A percentile compares a stretch with the other conserved stretches of the same genome.
Evolutionary conservation across 2,329 filamentous ascomycete species (phyloP).

Genomic region (Penicillium nordicum): DNA sequence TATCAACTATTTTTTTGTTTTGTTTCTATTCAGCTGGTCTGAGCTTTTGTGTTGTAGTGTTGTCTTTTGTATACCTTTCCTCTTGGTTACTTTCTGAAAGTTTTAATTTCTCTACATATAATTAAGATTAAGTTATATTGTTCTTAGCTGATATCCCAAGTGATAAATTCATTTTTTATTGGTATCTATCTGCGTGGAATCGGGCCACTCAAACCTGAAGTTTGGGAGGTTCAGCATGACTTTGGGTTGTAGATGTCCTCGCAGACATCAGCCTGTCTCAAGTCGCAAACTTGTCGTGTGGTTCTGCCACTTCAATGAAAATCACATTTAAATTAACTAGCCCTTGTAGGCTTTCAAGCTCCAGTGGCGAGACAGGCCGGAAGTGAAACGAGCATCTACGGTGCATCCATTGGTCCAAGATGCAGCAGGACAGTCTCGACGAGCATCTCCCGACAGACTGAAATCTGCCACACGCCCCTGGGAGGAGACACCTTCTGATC

Average conservation of each 20-base stretch:
- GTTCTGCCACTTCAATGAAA: no score
- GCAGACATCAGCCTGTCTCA: no score
- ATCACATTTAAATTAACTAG: no score
- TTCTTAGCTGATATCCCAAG: not conserved
- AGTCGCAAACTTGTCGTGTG: no score
- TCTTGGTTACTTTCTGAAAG: not conserved
- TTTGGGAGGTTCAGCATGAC: no score
- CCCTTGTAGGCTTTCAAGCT: not conserved
- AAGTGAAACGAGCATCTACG: not conserved
- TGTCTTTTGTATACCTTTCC: not conserved
- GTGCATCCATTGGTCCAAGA: not conserved
- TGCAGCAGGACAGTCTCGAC: no score
- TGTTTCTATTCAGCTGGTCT: slow-evolving; percentile 1
- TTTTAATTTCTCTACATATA: not conserved
- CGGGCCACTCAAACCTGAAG: not conserved
- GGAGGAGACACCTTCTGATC: no score
- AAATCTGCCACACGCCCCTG: no score
- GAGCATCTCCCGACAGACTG: no score
- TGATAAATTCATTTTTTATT: no score
- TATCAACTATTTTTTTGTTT: not conserved
- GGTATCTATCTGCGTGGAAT: not conserved
- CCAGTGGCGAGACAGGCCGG: not conserved
- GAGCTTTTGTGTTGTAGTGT: not conserved
- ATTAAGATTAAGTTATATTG: not conserved
- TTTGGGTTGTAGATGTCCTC: not conserved